Base-by-base conservation (phyloP, 2,329 filamentous ascomycete species). In the Calonectria henricotiae region DNA sequence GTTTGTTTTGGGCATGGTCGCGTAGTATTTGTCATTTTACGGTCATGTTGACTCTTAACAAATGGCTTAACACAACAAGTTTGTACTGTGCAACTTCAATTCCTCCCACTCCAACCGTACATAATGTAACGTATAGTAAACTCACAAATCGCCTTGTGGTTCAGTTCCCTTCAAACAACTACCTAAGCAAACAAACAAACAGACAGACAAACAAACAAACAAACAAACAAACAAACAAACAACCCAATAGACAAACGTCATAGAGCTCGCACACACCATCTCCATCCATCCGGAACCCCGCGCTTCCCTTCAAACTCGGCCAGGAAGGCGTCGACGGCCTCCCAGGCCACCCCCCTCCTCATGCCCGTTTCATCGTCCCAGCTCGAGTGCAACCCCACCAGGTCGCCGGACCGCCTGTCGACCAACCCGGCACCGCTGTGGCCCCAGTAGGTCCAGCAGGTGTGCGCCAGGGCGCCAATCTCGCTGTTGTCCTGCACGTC, bases 391-490 rank as follows among this genome's bases (percentile, higher is more conserved):
- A 89, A 69, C 1, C 87, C 87, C 0, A 88, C 77, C 65, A 89
- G 73, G 11, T 30, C 73, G 0, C 85, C 85, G 13, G 78, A 79
- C n/a, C 70, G 75, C 35, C 70, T 64, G 17, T 82, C 76, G n/a
- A 88, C 71, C 17, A 89, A 75, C 1, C 85, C 86, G 5, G 86
- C 87, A 3, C 87, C 86, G 25, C 84, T 87, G 75, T 89, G 86
- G 1, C 87, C 87, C 88, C 87, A 89, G 75, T 89, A 89, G 1
- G 87, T 89, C 87, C 87, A 89, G 67, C 85, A 86, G 73, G 86
- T 84, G 75, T 89, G 87, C 82, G 83, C 86, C 72, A 89, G 72
- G 0, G 83, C 83, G 1, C 87, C 87, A 64, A 89, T 89, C 27
- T 87, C 85, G 1, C 81, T 82, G 71, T 88, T 88, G 69, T 89